phyloP scores from a whole-genome alignment of 2,329 filamentous ascomycete genomes.

The Alternaria panax region DNA sequence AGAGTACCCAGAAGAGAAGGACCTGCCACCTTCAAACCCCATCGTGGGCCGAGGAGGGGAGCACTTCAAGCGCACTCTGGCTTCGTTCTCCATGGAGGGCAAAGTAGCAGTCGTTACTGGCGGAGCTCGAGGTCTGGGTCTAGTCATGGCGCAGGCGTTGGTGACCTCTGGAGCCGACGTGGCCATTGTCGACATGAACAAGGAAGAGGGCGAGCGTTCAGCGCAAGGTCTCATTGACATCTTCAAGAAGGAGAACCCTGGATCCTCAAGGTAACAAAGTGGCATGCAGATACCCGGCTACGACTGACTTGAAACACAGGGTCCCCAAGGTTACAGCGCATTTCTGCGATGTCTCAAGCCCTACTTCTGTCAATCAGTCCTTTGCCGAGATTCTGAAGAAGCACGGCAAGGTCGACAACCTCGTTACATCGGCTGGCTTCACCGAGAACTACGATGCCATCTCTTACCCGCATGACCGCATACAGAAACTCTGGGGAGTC shows the following conservation, averaged over 20 bases:
- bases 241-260: conserved; percentile 82
- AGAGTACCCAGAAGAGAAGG: conserved; percentile 76
- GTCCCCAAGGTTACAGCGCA: conserved; percentile 87
- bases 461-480: conserved; percentile 86
- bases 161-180: conserved; percentile 87
- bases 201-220: conserved; percentile 82
- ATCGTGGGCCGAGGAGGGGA: conserved; percentile 79
- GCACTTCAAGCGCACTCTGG: conserved; percentile 84
- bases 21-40: conserved; percentile 74
- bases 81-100: conserved; percentile 84
- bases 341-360: conserved; percentile 84
- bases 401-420: conserved; percentile 85
- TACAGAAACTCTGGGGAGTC: conserved; percentile 92
- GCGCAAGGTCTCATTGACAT: conserved; percentile 75
- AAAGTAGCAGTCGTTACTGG: conserved; percentile 87
- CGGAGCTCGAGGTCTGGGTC: conserved; percentile 84
- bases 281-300: not conserved
- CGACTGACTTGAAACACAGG: conserved; percentile 49
- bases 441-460: conserved; percentile 95
- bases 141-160: conserved; percentile 92
- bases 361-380: conserved; percentile 76
- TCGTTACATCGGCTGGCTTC: conserved; percentile 96
- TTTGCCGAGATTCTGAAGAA: conserved; percentile 72
- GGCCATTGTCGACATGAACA: conserved; percentile 93
- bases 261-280: conserved; percentile 65